A percentile compares a stretch with the other conserved stretches of the same genome.
These are phyloP conservation scores for Citrus medica DNA, from an alignment of 345 rosid genomes.

Conservation along the genomic window DNA sequence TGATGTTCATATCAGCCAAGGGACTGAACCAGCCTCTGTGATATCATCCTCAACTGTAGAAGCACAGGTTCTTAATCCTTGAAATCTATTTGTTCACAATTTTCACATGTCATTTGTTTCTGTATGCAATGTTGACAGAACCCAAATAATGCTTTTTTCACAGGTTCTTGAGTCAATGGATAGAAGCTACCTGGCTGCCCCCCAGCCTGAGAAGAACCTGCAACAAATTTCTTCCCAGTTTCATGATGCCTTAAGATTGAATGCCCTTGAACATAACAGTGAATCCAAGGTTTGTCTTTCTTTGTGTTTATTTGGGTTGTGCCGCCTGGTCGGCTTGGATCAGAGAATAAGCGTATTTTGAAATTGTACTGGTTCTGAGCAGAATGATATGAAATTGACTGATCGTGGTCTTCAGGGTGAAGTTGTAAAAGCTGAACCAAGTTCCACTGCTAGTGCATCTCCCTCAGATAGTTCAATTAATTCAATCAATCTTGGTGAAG, in stretches of 20 bases:
- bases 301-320: conserved; percentile 12
- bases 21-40: conserved; percentile 41
- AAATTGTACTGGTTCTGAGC: conserved; percentile 39
- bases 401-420: conserved; percentile 41
- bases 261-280: conserved; percentile 38
- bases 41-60: conserved; percentile 50
- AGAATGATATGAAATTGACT: conserved; percentile 28
- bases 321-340: conserved; percentile 2
- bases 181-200: conserved; percentile 37
- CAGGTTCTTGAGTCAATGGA: conserved; percentile 63
- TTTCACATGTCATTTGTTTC: neutral
- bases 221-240: conserved; percentile 74
- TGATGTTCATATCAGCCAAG: conserved; percentile 50
- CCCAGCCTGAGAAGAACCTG: conserved; percentile 49
- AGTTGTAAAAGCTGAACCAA: conserved; percentile 49
- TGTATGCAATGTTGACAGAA: neutral
- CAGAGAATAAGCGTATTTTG: conserved; percentile 8
- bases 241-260: conserved; percentile 49
- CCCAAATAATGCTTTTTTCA: conserved; percentile 4
- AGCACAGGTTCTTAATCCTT: conserved; percentile 46
- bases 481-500: conserved; percentile 31
- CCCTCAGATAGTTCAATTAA: conserved; percentile 33
- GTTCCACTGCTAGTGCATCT: conserved; percentile 35
- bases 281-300: conserved; percentile 53
- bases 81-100: conserved; percentile 7